A percentile compares a stretch with the other conserved stretches of the same genome.
Conservation (phyloP, 2,329 filamentous ascomycete species). For the Phialemoniopsis sp. region DNA sequence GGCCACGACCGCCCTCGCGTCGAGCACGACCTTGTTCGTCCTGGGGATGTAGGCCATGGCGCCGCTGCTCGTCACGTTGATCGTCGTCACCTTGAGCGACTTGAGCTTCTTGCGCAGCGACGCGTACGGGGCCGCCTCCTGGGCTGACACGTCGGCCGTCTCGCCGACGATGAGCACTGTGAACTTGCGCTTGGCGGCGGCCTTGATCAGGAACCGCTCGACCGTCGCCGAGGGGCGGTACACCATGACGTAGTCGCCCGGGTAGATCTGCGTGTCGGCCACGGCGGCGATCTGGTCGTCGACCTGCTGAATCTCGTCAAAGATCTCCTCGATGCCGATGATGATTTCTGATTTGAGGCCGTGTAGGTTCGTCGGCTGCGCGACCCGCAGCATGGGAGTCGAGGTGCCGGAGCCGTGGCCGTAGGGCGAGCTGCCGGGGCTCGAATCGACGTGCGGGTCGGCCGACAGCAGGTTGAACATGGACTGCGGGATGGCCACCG, state of each 20-base stretch:
- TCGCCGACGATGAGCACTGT: constrained; percentile 81
- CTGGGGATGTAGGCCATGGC: constrained; percentile 92
- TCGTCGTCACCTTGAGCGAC: constrained; percentile 73
- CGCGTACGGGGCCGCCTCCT: constrained; percentile 35
- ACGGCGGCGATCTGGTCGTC: constrained; percentile 90
- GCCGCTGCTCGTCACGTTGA: constrained; percentile 79
- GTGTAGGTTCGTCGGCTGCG: constrained; percentile 44
- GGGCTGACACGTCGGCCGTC: constrained; percentile 29
- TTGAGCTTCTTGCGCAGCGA: constrained; percentile 74
- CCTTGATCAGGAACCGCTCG: constrained; percentile 83
- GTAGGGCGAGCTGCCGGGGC: constrained; percentile 15
- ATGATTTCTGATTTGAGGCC: constrained; percentile 88
- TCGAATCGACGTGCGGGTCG: constrained; percentile 38
- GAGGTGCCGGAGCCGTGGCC: constrained; percentile 35
- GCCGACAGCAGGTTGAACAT: constrained; percentile 85
- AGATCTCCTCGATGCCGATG: constrained; percentile 90
- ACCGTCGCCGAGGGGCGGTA: constrained; percentile 83
- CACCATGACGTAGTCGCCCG: constrained; percentile 87
- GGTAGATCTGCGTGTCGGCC: constrained; percentile 87
- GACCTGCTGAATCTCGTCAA: constrained; percentile 89
- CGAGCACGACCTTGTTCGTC: constrained; percentile 91
- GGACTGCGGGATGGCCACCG: constrained; percentile 46
- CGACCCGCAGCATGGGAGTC: constrained; percentile 35
- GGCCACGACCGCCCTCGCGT: constrained; percentile 80
- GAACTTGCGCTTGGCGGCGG: constrained; percentile 85